phyloP scores from a whole-genome alignment of 768 basidiomycete genomes.

The Pleurotus salmoneostramineus region DNA sequence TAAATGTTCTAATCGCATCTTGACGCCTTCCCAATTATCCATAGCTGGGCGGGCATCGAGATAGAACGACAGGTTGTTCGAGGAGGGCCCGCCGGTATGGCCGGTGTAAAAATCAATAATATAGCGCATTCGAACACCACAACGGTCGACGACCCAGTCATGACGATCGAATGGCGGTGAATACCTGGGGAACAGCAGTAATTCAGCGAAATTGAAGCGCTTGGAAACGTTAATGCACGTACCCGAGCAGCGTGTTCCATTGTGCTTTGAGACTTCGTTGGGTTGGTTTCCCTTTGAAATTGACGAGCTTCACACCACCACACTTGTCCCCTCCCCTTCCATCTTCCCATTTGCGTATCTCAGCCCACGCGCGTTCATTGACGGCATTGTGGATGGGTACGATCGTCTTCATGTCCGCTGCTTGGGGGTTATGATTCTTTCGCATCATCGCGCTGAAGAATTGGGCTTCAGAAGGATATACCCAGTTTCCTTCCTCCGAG shows the following conservation, averaged over 20 bases:
- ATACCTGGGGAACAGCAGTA: slow-evolving; percentile 53
- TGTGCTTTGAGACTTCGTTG: slow-evolving; percentile 80
- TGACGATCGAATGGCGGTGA: slow-evolving; percentile 94
- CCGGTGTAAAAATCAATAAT: slow-evolving; percentile 99
- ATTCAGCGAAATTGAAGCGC: not conserved
- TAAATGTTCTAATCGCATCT: slow-evolving; percentile 68
- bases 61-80: slow-evolving; percentile 75
- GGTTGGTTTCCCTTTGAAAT: slow-evolving; percentile 85
- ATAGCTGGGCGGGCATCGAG: slow-evolving; percentile 93
- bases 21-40: slow-evolving; percentile 91
- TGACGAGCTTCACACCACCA: slow-evolving; percentile 78
- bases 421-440: slow-evolving; percentile 86
- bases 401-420: slow-evolving; percentile 90
- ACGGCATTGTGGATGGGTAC: slow-evolving; percentile 99
- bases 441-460: slow-evolving; percentile 97
- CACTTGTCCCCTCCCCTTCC: slow-evolving; percentile 80
- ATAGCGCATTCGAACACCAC: slow-evolving; percentile 85
- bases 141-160: slow-evolving; percentile 95
- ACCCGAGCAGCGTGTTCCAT: slow-evolving; percentile 86
- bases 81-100: slow-evolving; percentile 28
- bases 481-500: slow-evolving; percentile 71
- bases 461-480: slow-evolving; percentile 97
- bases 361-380: slow-evolving; percentile 89
- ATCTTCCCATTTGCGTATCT: slow-evolving; percentile 79
- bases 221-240: slow-evolving; percentile 18